These are phyloP conservation scores for Phaeosphaeria sp. DNA, from an alignment of 2,329 filamentous ascomycete species.

Conservation along the genomic window DNA sequence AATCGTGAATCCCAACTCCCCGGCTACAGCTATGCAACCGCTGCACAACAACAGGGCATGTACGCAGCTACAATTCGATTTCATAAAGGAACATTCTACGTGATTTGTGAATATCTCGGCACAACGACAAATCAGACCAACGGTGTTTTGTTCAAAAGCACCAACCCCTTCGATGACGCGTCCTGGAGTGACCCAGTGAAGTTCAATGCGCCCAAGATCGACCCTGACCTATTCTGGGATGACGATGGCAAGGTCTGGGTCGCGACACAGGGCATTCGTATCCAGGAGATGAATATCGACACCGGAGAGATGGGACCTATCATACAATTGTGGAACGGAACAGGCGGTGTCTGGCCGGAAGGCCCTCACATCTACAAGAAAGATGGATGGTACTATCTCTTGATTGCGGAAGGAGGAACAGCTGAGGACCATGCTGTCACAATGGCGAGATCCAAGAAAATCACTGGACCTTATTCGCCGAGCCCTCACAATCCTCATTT, in stretches of 20 bases:
- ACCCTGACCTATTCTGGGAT: conserved; percentile 64
- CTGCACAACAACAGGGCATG: conserved; percentile 23
- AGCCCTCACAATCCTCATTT: conserved; percentile 46
- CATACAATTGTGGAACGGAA: conserved; percentile 46
- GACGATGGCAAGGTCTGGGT: conserved; percentile 61
- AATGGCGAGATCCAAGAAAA: conserved; percentile 42
- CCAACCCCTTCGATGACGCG: conserved; percentile 18
- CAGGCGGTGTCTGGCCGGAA: conserved; percentile 36
- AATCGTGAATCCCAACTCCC: conserved; percentile 25
- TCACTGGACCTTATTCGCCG: conserved; percentile 45
- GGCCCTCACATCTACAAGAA: conserved; percentile 49
- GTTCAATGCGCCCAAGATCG: conserved; percentile 41
- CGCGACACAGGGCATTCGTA: conserved; percentile 33
- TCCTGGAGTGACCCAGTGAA: conserved; percentile 24
- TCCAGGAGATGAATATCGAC: conserved; percentile 39
- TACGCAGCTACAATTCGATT: conserved; percentile 32
- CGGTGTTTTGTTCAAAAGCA: conserved; percentile 21
- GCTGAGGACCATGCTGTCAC: conserved; percentile 41
- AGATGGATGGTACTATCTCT: conserved; percentile 42
- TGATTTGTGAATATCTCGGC: conserved; percentile 24
- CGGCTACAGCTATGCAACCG: conserved; percentile 14
- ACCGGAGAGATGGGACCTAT: conserved; percentile 36
- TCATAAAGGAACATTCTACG: conserved; percentile 27
- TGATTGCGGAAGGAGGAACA: conserved; percentile 45
- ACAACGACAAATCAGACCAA: neutral